Evolutionary conservation across 352 stramenopile genomes (phyloP).

Genomic region (Globisporangium sylvaticum): DNA sequence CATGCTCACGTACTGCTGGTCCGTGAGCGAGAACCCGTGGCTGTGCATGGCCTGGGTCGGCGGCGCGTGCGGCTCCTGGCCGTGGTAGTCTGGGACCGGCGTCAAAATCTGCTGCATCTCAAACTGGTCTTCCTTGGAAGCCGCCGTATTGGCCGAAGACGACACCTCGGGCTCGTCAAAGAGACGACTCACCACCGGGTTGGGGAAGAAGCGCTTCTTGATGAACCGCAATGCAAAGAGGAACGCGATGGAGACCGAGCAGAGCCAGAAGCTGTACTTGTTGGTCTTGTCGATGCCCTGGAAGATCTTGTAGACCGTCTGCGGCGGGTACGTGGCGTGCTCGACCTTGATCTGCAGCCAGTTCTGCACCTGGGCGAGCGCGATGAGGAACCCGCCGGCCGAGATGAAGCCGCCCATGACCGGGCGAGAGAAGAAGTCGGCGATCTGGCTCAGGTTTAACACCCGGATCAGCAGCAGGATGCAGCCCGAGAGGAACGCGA

Average conservation of each 20-base stretch:
- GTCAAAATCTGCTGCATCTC: constrained; percentile 14
- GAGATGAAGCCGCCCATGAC: constrained; percentile 90
- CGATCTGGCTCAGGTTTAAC: constrained; percentile 81
- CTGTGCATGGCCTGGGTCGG: constrained; percentile 19
- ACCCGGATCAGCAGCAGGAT: constrained; percentile 74
- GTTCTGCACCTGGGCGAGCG: constrained; percentile 84
- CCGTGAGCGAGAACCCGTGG: constrained; percentile 35
- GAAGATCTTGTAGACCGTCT: constrained; percentile 58
- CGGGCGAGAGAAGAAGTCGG: constrained; percentile 85
- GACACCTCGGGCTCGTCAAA: constrained; percentile 20
- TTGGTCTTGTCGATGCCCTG: constrained; percentile 54
- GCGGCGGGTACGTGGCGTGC: constrained; percentile 37
- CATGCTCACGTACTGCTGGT: constrained; percentile 44
- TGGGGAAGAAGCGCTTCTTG: constrained; percentile 38
- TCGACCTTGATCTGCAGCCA: constrained; percentile 67
- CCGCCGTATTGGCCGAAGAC: not conserved
- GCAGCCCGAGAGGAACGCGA: constrained; percentile 70
- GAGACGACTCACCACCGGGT: constrained; percentile 24
- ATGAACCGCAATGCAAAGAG: constrained; percentile 39
- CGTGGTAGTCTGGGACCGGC: constrained; percentile 9
- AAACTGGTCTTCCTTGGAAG: constrained; percentile 7
- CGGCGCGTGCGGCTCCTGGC: constrained; percentile 2
- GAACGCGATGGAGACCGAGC: constrained; percentile 47
- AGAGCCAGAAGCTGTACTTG: constrained; percentile 65
- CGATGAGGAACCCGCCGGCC: constrained; percentile 86